These are phyloP conservation scores for Trichoderma parareesei DNA, from an alignment of 495 filamentous ascomycete genomes.

Conservation along the genomic window DNA sequence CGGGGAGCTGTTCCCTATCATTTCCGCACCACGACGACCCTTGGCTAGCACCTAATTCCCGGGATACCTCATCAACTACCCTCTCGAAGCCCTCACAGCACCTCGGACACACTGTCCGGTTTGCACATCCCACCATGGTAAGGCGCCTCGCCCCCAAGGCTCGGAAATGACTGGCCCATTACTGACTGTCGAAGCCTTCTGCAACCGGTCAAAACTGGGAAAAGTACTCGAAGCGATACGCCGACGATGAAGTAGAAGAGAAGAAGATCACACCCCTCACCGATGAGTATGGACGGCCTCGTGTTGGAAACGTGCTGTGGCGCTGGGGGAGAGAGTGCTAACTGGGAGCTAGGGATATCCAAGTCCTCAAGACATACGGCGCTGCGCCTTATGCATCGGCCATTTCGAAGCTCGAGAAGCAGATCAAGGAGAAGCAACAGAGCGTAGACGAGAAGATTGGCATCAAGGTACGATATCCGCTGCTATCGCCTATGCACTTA, in stretches of 20 bases:
- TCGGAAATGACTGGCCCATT: background rate
- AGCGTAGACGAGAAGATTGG: conserved; percentile 98
- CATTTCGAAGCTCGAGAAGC: conserved; percentile 91
- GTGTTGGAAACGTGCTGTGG: background rate
- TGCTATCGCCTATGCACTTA: background rate
- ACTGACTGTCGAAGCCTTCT: conserved; percentile 52
- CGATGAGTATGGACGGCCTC: conserved; percentile 68
- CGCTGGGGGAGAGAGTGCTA: conserved; percentile 17
- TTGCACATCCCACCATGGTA: conserved; percentile 12
- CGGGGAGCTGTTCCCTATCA: background rate
- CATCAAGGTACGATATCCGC: conserved; percentile 34
- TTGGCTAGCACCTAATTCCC: background rate
- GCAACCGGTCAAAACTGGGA: conserved; percentile 93
- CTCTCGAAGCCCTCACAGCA: background rate
- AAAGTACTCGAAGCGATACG: conserved; percentile 95
- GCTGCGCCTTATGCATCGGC: conserved; percentile 89
- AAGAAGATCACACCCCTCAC: conserved; percentile 98
- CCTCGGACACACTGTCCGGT: background rate
- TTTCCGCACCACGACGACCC: conserved; percentile 1
- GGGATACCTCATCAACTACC: background rate
- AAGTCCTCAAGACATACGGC: conserved; percentile 98
- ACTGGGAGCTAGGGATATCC: conserved; percentile 71
- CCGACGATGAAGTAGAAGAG: conserved; percentile 92
- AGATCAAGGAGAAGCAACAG: conserved; percentile 95
- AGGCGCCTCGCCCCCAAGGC: background rate